Conservation (phyloP, 2,329 filamentous ascomycete species). For the Pseudogymnoascus sp. region DNA sequence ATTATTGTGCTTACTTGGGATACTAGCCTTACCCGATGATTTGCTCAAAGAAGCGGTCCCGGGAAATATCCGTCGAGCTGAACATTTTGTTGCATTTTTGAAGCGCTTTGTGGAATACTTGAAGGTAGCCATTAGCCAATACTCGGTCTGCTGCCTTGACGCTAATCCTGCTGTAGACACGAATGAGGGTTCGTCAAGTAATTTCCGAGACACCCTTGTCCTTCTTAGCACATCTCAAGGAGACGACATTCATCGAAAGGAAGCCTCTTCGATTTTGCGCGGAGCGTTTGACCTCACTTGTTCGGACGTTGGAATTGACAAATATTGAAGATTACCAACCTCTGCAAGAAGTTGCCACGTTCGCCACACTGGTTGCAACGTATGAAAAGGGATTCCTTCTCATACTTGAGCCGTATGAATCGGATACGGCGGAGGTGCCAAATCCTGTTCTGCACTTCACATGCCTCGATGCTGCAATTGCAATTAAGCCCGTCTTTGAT, state of each 20-base stretch:
- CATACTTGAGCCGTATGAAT: constrained; percentile 96
- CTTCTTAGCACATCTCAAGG: constrained; percentile 85
- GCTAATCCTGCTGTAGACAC: constrained; percentile 47
- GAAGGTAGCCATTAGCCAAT: constrained; percentile 43
- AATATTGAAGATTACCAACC: constrained; percentile 98
- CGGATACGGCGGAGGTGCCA: constrained; percentile 86
- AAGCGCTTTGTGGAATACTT: constrained; percentile 97
- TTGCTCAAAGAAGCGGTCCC: constrained; percentile 91
- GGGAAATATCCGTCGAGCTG: constrained; percentile 89
- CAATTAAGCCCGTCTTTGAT: constrained; percentile 95
- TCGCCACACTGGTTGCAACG: constrained; percentile 89
- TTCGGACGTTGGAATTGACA: constrained; percentile 87
- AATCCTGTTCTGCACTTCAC: constrained; percentile 97
- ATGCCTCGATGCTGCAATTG: constrained; percentile 92
- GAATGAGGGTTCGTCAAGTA: constrained; percentile 96
- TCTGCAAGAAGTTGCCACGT: constrained; percentile 93
- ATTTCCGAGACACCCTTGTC: constrained; percentile 95
- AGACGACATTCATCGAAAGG: constrained; percentile 95
- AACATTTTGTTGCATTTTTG: constrained; percentile 91
- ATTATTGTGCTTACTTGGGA: not conserved
- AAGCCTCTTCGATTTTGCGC: constrained; percentile 93
- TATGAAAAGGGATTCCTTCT: constrained; percentile 95
- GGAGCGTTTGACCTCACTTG: constrained; percentile 86
- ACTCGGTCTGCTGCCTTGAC: not conserved
- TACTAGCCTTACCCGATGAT: constrained; percentile 75